phyloP scores from a whole-genome alignment of 345 rosid species.

The Brassica nigra region DNA sequence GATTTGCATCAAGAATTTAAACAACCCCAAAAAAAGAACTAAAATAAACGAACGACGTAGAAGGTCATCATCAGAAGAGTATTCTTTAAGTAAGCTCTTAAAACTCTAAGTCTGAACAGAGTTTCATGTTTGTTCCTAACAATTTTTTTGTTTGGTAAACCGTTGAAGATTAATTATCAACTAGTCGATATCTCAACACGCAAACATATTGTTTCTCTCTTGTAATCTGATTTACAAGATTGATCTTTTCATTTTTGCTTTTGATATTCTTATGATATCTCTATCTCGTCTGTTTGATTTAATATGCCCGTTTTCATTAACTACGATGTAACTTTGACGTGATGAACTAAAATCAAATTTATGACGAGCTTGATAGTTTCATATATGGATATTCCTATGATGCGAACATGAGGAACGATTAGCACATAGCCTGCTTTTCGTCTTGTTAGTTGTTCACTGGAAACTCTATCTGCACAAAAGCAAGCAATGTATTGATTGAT shows the following conservation, averaged over 20 bases:
- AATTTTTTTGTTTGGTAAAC: neutral
- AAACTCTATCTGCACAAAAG: neutral
- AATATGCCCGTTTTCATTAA: neutral
- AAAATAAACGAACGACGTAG: neutral
- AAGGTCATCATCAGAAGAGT: neutral
- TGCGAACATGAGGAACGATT: neutral
- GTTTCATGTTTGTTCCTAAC: neutral
- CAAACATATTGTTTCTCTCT: neutral
- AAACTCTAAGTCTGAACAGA: neutral
- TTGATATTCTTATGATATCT: neutral
- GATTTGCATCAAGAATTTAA: neutral
- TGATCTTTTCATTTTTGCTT: neutral
- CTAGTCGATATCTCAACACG: neutral
- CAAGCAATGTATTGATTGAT: too few species aligned
- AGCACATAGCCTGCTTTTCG: neutral
- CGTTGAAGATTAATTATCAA: neutral
- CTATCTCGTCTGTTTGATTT: neutral
- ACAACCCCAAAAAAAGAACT: neutral
- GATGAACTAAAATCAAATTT: neutral
- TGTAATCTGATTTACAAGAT: neutral
- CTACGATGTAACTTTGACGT: neutral
- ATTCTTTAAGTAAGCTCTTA: neutral
- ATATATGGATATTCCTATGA: constrained; percentile 1
- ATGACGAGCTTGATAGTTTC: neutral
- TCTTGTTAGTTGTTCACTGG: neutral